Percentiles rank a stretch among this genome's conserved stretches.
Conservation (phyloP, 768 basidiomycete species). For the Leccinum olivaceopallidum region DNA sequence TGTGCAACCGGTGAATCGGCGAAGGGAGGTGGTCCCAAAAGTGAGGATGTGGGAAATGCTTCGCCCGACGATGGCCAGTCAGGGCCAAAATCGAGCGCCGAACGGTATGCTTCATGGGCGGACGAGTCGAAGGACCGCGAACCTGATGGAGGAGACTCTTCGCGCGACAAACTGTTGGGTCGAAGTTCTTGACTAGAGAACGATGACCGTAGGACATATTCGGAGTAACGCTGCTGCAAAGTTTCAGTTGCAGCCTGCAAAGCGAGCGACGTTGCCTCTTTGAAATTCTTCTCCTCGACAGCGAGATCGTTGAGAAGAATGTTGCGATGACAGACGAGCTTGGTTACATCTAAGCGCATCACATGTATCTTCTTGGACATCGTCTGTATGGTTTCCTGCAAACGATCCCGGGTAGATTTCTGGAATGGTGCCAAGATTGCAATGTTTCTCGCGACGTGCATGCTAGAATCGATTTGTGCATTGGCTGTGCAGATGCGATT, state of each 20-base stretch:
- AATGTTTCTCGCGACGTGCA: conserved; percentile 79
- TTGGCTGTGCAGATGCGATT: conserved; percentile 52
- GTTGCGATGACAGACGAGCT: conserved; percentile 71
- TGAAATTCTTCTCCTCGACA: conserved; percentile 67
- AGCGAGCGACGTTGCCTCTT: conserved; percentile 66
- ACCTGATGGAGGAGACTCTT: conserved; percentile 11
- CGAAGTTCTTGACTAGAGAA: conserved; percentile 34
- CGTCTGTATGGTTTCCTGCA: conserved; percentile 59
- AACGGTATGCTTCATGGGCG: conserved; percentile 62
- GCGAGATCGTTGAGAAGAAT: conserved; percentile 76
- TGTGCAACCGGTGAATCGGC: conserved; percentile 38
- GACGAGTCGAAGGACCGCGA: conserved; percentile 44
- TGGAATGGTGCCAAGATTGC: conserved; percentile 88
- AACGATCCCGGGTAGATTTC: conserved; percentile 75
- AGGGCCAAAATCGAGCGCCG: conserved; percentile 58
- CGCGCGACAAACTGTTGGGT: conserved; percentile 14
- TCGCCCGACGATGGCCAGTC: conserved; percentile 49
- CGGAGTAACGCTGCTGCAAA: conserved; percentile 46
- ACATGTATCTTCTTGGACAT: conserved; percentile 66
- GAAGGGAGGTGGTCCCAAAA: conserved; percentile 32
- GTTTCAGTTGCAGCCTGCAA: conserved; percentile 71
- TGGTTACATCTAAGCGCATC: conserved; percentile 71
- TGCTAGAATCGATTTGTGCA: conserved; percentile 60
- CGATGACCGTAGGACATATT: conserved; percentile 35
- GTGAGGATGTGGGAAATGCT: conserved; percentile 35